A percentile compares a stretch with the other conserved stretches of the same genome.
Evolutionary conservation across 768 basidiomycete species (phyloP).

Genomic region (Coprinellus aureogranulatus): DNA sequence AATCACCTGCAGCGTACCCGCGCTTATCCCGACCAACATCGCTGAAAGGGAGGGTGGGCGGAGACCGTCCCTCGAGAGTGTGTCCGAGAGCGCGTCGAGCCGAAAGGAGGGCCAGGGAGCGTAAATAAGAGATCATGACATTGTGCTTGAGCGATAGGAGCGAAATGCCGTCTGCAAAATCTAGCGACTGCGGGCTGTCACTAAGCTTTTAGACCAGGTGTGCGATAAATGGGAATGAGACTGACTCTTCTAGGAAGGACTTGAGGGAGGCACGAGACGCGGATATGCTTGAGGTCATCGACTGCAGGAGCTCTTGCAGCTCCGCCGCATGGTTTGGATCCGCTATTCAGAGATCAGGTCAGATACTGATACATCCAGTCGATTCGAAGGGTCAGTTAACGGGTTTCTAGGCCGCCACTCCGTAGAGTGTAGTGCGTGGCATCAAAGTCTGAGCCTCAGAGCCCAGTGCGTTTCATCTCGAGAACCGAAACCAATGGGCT

Average conservation of each 20-base stretch:
- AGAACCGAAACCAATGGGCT: constrained; percentile 5
- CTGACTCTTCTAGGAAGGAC: constrained; percentile 55
- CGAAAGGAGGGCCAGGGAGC: constrained; percentile 72
- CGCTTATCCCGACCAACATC: constrained; percentile 47
- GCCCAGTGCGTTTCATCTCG: constrained; percentile 64
- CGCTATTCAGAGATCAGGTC: constrained; percentile 19
- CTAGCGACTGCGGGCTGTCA: constrained; percentile 29
- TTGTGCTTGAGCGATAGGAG: constrained; percentile 87
- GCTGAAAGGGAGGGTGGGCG: constrained; percentile 53
- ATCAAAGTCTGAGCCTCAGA: constrained; percentile 44
- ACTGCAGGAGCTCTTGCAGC: constrained; percentile 38
- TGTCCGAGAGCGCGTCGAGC: constrained; percentile 71
- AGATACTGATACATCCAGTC: constrained; percentile 3
- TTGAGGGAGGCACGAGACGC: constrained; percentile 58
- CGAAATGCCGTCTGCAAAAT: constrained; percentile 81
- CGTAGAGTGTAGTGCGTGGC: constrained; percentile 45
- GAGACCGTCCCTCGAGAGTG: constrained; percentile 49
- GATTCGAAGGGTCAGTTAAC: constrained; percentile 38
- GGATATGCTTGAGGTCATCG: constrained; percentile 62
- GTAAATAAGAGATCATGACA: constrained; percentile 79
- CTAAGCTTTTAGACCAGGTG: constrained; percentile 14
- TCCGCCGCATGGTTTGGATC: constrained; percentile 18
- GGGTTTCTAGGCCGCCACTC: constrained; percentile 57
- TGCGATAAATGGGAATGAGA: constrained; percentile 7
- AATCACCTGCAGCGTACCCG: constrained; percentile 64